These are phyloP conservation scores for Tilletia caries DNA, from an alignment of 1,284 basidiomycete genomes.

Conservation along the genomic window DNA sequence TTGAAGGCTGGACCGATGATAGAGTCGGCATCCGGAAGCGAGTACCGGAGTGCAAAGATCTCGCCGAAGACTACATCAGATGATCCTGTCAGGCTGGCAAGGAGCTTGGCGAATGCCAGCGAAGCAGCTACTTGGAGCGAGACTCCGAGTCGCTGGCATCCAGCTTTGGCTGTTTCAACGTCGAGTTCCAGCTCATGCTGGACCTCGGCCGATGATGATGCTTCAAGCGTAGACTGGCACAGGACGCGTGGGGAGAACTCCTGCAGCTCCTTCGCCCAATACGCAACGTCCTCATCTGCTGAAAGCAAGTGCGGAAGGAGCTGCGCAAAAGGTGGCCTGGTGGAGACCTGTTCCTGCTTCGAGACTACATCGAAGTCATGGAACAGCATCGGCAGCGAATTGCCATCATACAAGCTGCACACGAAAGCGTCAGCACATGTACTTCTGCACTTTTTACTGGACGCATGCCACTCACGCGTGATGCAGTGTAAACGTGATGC, in stretches of 20 bases:
- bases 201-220: conserved; percentile 14
- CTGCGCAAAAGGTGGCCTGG: conserved; percentile 21
- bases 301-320: conserved; percentile 36
- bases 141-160: conserved; percentile 27
- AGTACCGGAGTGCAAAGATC: conserved; percentile 39
- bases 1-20: conserved; percentile 47
- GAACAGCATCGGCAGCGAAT: conserved; percentile 33
- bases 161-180: conserved; percentile 20
- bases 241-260: conserved; percentile 15
- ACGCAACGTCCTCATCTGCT: conserved; percentile 25
- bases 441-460: too few species aligned
- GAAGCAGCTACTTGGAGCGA: conserved; percentile 40
- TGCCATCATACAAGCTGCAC: conserved; percentile 33
- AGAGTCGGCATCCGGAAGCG: conserved; percentile 31
- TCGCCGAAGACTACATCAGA: conserved; percentile 47
- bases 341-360: not conserved
- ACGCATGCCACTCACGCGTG: conserved; percentile 15
- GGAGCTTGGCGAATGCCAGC: conserved; percentile 39
- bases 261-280: conserved; percentile 29
- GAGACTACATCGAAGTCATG: conserved; percentile 26
- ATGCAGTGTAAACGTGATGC: not conserved
- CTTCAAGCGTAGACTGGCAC: not conserved
- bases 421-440: not conserved
- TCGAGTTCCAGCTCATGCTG: conserved; percentile 15
- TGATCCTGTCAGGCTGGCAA: conserved; percentile 27